phyloP scores from a whole-genome alignment of 1,284 basidiomycete species.

The Rugosomyces carneus region DNA sequence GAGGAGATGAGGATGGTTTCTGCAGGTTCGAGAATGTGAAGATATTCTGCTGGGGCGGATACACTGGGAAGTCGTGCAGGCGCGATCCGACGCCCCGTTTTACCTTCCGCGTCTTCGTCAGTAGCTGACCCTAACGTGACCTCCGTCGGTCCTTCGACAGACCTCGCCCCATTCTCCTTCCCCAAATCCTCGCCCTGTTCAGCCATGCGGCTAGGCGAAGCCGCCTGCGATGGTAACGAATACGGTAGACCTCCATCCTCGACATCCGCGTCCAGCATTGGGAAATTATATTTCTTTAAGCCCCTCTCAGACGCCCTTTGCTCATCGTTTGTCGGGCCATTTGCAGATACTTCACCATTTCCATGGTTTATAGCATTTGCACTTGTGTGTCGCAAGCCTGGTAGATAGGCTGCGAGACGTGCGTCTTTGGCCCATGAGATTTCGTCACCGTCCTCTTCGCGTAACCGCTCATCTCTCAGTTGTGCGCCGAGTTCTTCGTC shows the following conservation, averaged over 20 bases:
- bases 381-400: conserved; percentile 9
- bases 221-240: not conserved
- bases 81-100: not conserved
- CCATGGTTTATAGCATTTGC: not conserved
- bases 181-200: not conserved
- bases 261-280: conserved; percentile 1
- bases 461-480: conserved; percentile 13
- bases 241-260: conserved; percentile 7
- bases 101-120: conserved; percentile 2
- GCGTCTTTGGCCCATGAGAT: conserved; percentile 14
- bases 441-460: conserved; percentile 13
- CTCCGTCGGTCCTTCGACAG: not conserved
- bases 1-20: conserved; percentile 9
- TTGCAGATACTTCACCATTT: not conserved
- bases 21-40: conserved; percentile 6
- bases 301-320: not conserved
- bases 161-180: not conserved
- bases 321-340: not conserved
- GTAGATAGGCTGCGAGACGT: conserved; percentile 12
- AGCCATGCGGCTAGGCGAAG: not conserved
- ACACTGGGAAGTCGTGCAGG: not conserved
- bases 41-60: conserved; percentile 2
- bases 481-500: conserved; percentile 14
- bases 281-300: conserved; percentile 9
- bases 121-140: conserved; percentile 2